Conservation (phyloP, 495 filamentous ascomycete genomes). For the Penicillium canariense region DNA sequence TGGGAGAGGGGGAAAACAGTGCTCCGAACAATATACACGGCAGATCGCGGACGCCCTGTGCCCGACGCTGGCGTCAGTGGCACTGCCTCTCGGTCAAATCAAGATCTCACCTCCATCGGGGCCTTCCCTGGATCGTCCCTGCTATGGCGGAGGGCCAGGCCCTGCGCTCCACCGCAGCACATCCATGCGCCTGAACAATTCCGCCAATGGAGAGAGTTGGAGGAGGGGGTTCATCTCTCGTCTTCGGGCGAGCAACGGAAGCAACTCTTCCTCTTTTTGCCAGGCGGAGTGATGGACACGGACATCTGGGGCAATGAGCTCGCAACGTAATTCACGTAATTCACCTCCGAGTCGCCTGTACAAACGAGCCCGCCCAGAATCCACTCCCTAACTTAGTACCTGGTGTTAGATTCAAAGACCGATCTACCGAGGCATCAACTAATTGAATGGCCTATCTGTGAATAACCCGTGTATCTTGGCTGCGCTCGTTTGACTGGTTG, state of each 20-base stretch:
- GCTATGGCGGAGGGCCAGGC: not conserved
- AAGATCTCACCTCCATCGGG: not conserved
- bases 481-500: too few species aligned
- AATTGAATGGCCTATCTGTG: too few species aligned
- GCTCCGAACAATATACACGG: not conserved
- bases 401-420: too few species aligned
- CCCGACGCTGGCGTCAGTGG: slow-evolving; percentile 16
- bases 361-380: too few species aligned
- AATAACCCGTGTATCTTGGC: too few species aligned
- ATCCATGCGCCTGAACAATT: not conserved
- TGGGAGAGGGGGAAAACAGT: not conserved
- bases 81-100: slow-evolving; percentile 11
- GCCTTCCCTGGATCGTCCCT: slow-evolving; percentile 1
- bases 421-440: too few species aligned
- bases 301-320: too few species aligned
- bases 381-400: too few species aligned
- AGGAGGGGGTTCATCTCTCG: too few species aligned
- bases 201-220: slow-evolving; percentile 9
- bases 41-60: not conserved
- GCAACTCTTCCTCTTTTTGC: not conserved
- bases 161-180: slow-evolving; percentile 15
- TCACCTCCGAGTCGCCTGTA: too few species aligned
- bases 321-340: too few species aligned
- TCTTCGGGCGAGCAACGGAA: not conserved
- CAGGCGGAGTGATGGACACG: too few species aligned